These are phyloP conservation scores for Porcisia deanei DNA, from an alignment of 208 protist species.

Conservation along the genomic window DNA sequence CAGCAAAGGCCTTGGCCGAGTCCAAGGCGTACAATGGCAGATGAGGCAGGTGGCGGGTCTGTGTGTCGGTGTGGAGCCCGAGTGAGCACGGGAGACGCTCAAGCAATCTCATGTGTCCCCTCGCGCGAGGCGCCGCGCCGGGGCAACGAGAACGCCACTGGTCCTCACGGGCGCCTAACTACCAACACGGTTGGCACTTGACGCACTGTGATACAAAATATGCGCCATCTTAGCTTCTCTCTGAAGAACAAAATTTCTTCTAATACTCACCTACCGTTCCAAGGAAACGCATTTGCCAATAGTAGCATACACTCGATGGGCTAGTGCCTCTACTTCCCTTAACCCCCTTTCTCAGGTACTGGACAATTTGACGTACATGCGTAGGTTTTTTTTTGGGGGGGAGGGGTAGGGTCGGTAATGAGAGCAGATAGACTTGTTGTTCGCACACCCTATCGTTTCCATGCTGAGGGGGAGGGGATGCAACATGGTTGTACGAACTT, in stretches of 20 bases:
- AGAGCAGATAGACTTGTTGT: neutral
- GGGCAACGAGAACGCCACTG: neutral
- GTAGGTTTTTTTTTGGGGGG: neutral
- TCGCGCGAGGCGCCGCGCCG: no score
- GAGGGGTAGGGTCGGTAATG: neutral
- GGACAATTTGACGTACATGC: neutral
- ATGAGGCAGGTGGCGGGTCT: neutral
- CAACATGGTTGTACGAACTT: no score
- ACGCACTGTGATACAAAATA: neutral
- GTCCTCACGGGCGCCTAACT: neutral
- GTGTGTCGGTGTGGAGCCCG: neutral
- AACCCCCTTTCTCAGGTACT: neutral
- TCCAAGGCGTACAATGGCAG: neutral
- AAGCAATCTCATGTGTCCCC: neutral
- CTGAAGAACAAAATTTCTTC: neutral
- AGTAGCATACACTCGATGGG: no score
- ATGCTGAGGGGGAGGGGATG: neutral
- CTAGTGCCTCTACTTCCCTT: neutral
- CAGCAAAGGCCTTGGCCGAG: conserved; percentile 45
- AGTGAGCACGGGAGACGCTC: neutral
- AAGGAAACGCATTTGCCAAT: neutral
- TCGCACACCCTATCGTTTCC: neutral
- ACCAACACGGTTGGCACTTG: no score
- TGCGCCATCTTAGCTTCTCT: neutral
- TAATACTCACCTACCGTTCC: neutral